Evolutionary conservation across 805 yeast species (phyloP).

Genomic region (Starmerella scarabaei): DNA sequence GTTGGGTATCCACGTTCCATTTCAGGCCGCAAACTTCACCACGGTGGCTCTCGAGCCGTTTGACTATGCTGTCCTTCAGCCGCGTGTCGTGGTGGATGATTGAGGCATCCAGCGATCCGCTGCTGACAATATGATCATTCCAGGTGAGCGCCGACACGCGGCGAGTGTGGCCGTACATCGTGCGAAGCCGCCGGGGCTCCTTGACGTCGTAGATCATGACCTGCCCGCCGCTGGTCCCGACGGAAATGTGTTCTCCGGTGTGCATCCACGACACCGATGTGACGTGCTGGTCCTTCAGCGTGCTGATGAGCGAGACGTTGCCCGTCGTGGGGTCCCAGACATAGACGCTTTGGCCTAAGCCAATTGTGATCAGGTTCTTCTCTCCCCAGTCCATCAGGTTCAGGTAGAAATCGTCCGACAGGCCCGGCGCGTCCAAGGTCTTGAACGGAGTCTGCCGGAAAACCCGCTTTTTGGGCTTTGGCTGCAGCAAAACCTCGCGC

Average conservation of each 20-base stretch:
- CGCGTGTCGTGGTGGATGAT: slow-evolving; percentile 88
- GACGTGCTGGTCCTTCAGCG: slow-evolving; percentile 57
- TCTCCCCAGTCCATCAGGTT: slow-evolving; percentile 94
- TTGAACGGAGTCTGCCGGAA: slow-evolving; percentile 81
- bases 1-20: slow-evolving; percentile 87
- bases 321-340: slow-evolving; percentile 84
- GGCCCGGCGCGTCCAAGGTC: slow-evolving; percentile 89
- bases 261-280: slow-evolving; percentile 90
- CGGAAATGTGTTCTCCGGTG: slow-evolving; percentile 84
- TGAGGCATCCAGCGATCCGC: slow-evolving; percentile 76
- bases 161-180: slow-evolving; percentile 81
- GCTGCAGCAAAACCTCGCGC: slow-evolving; percentile 64
- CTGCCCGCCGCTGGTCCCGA: slow-evolving; percentile 74
- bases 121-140: slow-evolving; percentile 78
- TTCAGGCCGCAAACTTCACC: slow-evolving; percentile 95
- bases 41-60: slow-evolving; percentile 57
- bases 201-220: slow-evolving; percentile 94
- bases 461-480: slow-evolving; percentile 63
- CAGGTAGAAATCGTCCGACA: slow-evolving; percentile 85
- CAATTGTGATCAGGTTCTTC: slow-evolving; percentile 78
- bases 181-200: slow-evolving; percentile 65
- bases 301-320: slow-evolving; percentile 67
- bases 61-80: slow-evolving; percentile 66
- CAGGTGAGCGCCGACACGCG: slow-evolving; percentile 84
- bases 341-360: slow-evolving; percentile 75